phyloP scores from a whole-genome alignment of 495 filamentous ascomycete species.

The Hypoxylon lienhwacheense region DNA sequence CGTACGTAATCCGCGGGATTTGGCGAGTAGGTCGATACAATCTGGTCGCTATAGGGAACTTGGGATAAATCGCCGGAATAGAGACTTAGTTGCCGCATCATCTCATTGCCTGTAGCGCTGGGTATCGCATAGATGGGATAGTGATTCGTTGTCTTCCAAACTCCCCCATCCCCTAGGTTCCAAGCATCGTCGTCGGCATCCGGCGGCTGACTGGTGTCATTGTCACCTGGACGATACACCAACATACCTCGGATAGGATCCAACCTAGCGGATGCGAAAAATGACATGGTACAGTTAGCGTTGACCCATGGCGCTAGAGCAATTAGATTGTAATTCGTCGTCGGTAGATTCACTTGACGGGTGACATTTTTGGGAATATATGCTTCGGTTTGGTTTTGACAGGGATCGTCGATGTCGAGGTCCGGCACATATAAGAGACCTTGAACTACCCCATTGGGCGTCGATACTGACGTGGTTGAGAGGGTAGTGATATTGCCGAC shows the following conservation, averaged over 20 bases:
- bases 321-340: slow-evolving; percentile 64
- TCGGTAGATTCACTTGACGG: slow-evolving; percentile 66
- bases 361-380: slow-evolving; percentile 77
- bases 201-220: slow-evolving; percentile 62
- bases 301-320: slow-evolving; percentile 90
- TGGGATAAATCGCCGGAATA: slow-evolving; percentile 73
- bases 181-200: slow-evolving; percentile 59
- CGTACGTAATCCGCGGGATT: slow-evolving; percentile 62
- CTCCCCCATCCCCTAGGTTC: slow-evolving; percentile 63
- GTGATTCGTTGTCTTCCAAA: slow-evolving; percentile 63
- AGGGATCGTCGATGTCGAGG: slow-evolving; percentile 58
- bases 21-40: slow-evolving; percentile 62
- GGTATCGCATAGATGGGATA: slow-evolving; percentile 88
- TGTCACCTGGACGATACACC: slow-evolving; percentile 71
- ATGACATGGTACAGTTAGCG: slow-evolving; percentile 66
- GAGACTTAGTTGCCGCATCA: slow-evolving; percentile 71
- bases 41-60: slow-evolving; percentile 59
- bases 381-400: slow-evolving; percentile 57
- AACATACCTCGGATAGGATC: slow-evolving; percentile 67
- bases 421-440: slow-evolving; percentile 85
- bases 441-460: slow-evolving; percentile 56
- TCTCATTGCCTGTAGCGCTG: slow-evolving; percentile 59
- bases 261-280: slow-evolving; percentile 61
- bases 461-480: slow-evolving; percentile 60
- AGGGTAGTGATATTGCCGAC: slow-evolving; percentile 68